Evolutionary conservation across 768 basidiomycete genomes (phyloP).

Genomic region (Kwoniella botswanensis): DNA sequence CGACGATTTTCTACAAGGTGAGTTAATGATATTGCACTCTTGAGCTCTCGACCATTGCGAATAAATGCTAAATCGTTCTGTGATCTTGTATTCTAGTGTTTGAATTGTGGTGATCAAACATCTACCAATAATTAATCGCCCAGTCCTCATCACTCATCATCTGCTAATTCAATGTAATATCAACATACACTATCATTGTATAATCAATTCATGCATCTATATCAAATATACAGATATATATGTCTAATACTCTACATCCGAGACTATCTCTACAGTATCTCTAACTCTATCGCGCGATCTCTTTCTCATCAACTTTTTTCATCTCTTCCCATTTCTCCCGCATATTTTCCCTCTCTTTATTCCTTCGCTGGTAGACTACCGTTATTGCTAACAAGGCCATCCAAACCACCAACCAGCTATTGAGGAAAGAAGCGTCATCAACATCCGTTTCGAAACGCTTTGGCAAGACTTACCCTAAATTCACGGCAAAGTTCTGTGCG

Average conservation of each 20-base stretch:
- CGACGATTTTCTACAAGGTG: slow-evolving; percentile 92
- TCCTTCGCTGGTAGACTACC: slow-evolving; percentile 34
- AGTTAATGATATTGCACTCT: slow-evolving; percentile 52
- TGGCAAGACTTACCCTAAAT: slow-evolving; percentile 45
- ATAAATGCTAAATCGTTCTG: background rate
- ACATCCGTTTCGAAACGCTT: background rate
- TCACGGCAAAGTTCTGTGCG: slow-evolving; percentile 53
- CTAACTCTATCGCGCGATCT: background rate
- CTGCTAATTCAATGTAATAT: background rate
- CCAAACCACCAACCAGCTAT: slow-evolving; percentile 37
- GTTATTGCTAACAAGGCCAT: slow-evolving; percentile 28
- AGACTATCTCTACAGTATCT: background rate
- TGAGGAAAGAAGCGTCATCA: background rate
- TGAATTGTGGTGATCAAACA: slow-evolving; percentile 31
- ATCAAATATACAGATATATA: background rate
- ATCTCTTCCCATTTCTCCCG: slow-evolving; percentile 40
- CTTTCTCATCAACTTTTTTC: slow-evolving; percentile 27
- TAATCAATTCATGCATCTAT: slow-evolving; percentile 20
- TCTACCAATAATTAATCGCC: slow-evolving; percentile 26
- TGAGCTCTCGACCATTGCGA: too few relatives aligned
- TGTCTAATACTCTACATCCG: background rate
- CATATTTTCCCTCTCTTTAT: slow-evolving; percentile 35
- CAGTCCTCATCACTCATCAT: background rate
- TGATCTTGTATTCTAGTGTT: slow-evolving; percentile 6
- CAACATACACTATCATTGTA: slow-evolving; percentile 5